These are phyloP conservation scores for Leptographium flavum DNA, from an alignment of 2,329 filamentous ascomycete species.

Conservation along the genomic window DNA sequence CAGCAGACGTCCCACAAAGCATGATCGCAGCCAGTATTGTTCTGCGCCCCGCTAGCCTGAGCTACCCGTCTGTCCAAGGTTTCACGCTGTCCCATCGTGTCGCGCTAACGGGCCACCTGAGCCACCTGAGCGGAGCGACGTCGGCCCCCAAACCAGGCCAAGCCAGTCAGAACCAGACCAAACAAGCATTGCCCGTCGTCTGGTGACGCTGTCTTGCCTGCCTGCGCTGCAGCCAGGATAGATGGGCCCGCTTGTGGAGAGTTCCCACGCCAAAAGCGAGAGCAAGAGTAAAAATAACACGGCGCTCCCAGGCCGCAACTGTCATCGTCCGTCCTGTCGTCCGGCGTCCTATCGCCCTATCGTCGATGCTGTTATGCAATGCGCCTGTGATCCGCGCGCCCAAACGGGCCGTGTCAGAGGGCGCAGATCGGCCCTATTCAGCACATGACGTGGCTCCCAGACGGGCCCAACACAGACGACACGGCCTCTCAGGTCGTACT, in stretches of 20 bases:
- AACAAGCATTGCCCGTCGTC: background rate
- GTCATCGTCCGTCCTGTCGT: background rate
- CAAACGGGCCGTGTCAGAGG: background rate
- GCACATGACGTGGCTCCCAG: too few relatives aligned
- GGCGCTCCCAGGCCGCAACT: background rate
- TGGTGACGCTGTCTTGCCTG: background rate
- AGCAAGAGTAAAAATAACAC: background rate
- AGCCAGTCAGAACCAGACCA: too few relatives aligned
- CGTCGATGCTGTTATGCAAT: background rate
- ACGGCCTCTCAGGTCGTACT: too few relatives aligned
- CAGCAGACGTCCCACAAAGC: too few relatives aligned
- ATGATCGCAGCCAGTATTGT: background rate
- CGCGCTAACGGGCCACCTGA: background rate
- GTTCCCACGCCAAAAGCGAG: background rate
- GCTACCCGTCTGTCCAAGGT: background rate
- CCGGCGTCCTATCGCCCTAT: too few relatives aligned
- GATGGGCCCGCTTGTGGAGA: background rate
- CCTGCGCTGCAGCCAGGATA: background rate
- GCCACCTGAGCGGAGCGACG: too few relatives aligned
- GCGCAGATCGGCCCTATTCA: background rate
- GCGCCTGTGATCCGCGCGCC: slow-evolving; percentile 1
- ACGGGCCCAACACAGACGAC: too few relatives aligned
- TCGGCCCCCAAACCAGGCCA: too few relatives aligned
- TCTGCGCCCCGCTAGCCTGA: background rate
- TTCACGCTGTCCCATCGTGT: background rate